Evolutionary conservation across 306 rosid species (phyloP).

Genomic region (Leucaena leucocephala): DNA sequence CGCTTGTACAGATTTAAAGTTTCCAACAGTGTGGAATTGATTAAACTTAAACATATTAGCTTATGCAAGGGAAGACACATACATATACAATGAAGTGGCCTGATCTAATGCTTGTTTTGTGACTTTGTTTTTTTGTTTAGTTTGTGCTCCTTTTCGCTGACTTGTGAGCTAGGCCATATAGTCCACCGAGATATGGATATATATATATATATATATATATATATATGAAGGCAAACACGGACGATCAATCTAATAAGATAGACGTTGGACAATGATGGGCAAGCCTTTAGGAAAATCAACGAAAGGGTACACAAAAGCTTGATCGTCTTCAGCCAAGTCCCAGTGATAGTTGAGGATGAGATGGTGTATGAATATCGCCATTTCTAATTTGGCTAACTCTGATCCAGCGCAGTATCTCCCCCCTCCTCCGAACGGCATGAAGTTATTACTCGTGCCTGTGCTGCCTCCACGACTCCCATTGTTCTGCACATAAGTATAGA

Average conservation of each 20-base stretch:
- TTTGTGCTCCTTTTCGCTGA: conserved; percentile 15
- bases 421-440: conserved; percentile 96
- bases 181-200: too few relatives aligned
- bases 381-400: conserved; percentile 91
- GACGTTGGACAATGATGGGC: conserved; percentile 66
- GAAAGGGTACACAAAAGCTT: conserved; percentile 76
- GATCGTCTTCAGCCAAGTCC: conserved; percentile 74
- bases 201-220: too few relatives aligned
- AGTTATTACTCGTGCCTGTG: conserved; percentile 49
- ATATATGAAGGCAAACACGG: not conserved
- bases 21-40: not conserved
- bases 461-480: conserved; percentile 42
- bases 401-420: conserved; percentile 86
- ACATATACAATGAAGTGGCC: not conserved
- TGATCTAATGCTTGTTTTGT: not conserved
- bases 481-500: conserved; percentile 38
- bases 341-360: conserved; percentile 80
- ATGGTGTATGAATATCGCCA: conserved; percentile 96
- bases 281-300: conserved; percentile 94
- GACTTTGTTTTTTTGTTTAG: not conserved
- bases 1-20: not conserved
- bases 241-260: not conserved
- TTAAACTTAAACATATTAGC: not conserved
- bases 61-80: not conserved
- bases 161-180: not conserved